Base-by-base conservation (phyloP, 129 eudicot genomes). In the Ambrosia trifida region DNA sequence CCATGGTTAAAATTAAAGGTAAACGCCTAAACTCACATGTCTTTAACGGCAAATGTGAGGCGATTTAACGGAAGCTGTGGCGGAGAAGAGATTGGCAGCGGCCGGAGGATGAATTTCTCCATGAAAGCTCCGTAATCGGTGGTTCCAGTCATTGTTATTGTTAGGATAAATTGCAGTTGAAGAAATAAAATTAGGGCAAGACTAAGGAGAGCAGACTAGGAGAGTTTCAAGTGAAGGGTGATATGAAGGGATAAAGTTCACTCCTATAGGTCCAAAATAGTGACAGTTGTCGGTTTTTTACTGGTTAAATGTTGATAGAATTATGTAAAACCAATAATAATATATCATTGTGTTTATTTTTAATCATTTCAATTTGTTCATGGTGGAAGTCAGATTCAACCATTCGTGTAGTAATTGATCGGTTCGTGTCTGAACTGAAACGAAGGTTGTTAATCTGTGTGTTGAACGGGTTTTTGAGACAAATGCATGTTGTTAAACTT, bases 21-120 rank as follows among this genome's bases (percentile, higher is more conserved):
- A n/a, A n/a, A n/a, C n/a, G 20, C 53, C 49, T 5, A 63, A 74
- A 74, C 91, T 79, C 4, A 87, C 98, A 94, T 87, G 69, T 94
- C 98, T 85, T 94, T 94, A 66, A 94, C 88, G 13, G 95, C 92
- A 77, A 94, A 94, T 33, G 95, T 85, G 76, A 94, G 95, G 70
- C 86, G 82, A 53, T 61, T 71, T 52, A 89, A 77, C 18, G 95
- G 90, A 60, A 84, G 91, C 5, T 83, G 51, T 4, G 75, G 65
- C 7, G 68, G 62, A 14, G 89, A 77, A 13, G 90, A 47, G 43
- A 73, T 18, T 18, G 80, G 46, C 12, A 62, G 28, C 8, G 84
- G 80, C 7, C 65, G 59, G 5, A 84, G 81, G 32, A 75, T 72
- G 86, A 94, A 85, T 76, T 89, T 82, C 57, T 94, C 92, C 78